Percentiles rank a stretch among this genome's conserved stretches.
These are phyloP conservation scores for Scedosporium dehoogii DNA, from an alignment of 2,329 filamentous ascomycete species.

Conservation along the genomic window DNA sequence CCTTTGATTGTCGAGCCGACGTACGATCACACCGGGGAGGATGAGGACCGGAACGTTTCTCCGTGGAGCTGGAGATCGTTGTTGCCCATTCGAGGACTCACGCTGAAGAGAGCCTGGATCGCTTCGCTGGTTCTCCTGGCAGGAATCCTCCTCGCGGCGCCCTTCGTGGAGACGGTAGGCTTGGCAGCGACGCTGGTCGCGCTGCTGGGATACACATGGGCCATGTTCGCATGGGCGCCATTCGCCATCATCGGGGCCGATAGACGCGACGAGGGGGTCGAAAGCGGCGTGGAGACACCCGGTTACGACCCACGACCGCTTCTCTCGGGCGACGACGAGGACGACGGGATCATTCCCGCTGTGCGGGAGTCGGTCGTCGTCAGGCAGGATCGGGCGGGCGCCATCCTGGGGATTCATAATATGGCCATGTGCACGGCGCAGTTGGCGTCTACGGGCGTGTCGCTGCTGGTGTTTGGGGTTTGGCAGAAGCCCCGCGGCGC, in stretches of 20 bases:
- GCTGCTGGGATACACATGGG: constrained; percentile 83
- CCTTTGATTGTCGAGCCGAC: constrained; percentile 80
- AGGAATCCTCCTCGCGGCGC: constrained; percentile 69
- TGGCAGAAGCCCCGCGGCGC: constrained; percentile 80
- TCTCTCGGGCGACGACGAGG: constrained; percentile 2
- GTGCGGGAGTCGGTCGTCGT: constrained; percentile 34
- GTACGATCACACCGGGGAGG: constrained; percentile 41
- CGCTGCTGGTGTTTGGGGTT: constrained; percentile 72
- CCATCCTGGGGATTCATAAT: constrained; percentile 92
- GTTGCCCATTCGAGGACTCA: constrained; percentile 65
- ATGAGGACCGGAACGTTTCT: constrained; percentile 11
- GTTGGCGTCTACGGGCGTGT: constrained; percentile 78
- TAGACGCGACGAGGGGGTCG: constrained; percentile 7
- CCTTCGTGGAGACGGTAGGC: constrained; percentile 62
- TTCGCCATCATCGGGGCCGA: constrained; percentile 93
- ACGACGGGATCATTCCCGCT: not conserved
- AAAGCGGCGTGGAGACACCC: not conserved
- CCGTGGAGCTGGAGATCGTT: constrained; percentile 41
- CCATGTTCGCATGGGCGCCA: constrained; percentile 85
- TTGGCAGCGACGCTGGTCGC: constrained; percentile 70
- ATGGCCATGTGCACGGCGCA: constrained; percentile 88
- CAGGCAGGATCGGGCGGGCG: constrained; percentile 67
- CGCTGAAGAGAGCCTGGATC: constrained; percentile 81
- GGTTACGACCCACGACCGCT: not conserved
- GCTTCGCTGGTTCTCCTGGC: constrained; percentile 77